Evolutionary conservation across 176 grass and related monocot genomes (phyloP).

Genomic region (Hsuehochloa calcarea): DNA sequence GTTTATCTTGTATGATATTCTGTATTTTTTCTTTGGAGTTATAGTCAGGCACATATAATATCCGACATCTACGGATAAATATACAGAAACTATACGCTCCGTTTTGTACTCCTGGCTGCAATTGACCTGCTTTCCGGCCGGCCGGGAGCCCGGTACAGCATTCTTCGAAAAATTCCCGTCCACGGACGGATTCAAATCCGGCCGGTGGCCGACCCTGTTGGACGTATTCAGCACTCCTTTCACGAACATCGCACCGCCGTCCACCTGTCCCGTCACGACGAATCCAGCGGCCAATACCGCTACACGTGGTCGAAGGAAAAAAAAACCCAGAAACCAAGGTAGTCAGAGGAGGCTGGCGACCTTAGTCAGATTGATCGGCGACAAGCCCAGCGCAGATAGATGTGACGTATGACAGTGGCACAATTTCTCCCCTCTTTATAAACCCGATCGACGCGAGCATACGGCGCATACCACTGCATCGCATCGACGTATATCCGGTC

Average conservation of each 20-base stretch:
- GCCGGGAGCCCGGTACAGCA: not conserved
- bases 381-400: not conserved
- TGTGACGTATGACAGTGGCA: not conserved
- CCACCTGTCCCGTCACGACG: not conserved
- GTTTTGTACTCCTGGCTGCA: not conserved
- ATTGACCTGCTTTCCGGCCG: not conserved
- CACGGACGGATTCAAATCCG: slow-evolving; percentile 4
- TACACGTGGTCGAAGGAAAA: not conserved
- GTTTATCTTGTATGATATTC: too few species aligned
- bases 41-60: too few species aligned
- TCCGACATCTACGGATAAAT: too few species aligned
- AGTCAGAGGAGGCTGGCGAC: slow-evolving; percentile 27
- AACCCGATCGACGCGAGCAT: not conserved
- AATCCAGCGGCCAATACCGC: not conserved
- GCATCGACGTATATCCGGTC: not conserved
- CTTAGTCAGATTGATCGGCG: not conserved
- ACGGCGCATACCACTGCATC: not conserved
- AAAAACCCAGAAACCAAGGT: too few species aligned
- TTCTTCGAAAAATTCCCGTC: not conserved
- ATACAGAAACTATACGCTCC: too few species aligned
- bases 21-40: too few species aligned
- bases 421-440: not conserved
- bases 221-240: not conserved
- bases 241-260: not conserved
- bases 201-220: slow-evolving; percentile 22